Evolutionary conservation across 495 filamentous ascomycete genomes (phyloP).

Genomic region (Baudoinia panamericana): DNA sequence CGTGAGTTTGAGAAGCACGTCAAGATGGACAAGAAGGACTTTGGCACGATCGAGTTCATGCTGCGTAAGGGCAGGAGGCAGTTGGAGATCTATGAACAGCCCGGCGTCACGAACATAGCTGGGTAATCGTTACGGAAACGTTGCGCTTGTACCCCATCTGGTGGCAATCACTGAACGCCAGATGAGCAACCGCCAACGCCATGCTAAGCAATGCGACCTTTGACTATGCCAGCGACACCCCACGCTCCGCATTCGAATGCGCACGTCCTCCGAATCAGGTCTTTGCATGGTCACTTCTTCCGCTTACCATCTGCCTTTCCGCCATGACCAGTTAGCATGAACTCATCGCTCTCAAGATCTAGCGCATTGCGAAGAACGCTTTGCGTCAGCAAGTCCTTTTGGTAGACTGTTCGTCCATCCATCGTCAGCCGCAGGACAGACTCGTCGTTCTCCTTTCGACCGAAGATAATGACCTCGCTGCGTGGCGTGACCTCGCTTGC

Average conservation of each 20-base stretch:
- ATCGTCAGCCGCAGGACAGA: slow-evolving; percentile 7
- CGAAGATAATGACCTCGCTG: slow-evolving; percentile 1
- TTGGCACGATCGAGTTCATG: slow-evolving; percentile 75
- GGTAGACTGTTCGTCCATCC: slow-evolving; percentile 1
- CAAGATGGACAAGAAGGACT: slow-evolving; percentile 71
- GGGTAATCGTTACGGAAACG: slow-evolving; percentile 22
- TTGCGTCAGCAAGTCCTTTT: slow-evolving; percentile 10
- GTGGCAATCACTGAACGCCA: too few species aligned
- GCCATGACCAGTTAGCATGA: background rate
- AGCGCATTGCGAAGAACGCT: slow-evolving; percentile 11
- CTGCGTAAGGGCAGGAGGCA: slow-evolving; percentile 74
- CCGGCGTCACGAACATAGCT: slow-evolving; percentile 70
- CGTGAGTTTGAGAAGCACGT: slow-evolving; percentile 63
- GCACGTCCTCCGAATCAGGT: too few species aligned
- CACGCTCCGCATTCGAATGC: too few species aligned
- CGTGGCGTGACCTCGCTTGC: background rate
- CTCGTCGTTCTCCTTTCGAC: slow-evolving; percentile 4
- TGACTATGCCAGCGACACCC: too few species aligned
- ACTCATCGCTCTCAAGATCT: slow-evolving; percentile 9
- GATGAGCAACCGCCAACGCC: too few species aligned
- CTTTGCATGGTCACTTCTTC: too few species aligned
- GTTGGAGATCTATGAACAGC: slow-evolving; percentile 69
- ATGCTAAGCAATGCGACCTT: too few species aligned
- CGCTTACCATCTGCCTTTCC: too few species aligned
- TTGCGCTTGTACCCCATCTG: too few species aligned